Evolutionary conservation across 768 basidiomycete genomes (phyloP), one percentile per base, ranked within the genome.

Genomic region (Phylloporus arenicola): DNA sequence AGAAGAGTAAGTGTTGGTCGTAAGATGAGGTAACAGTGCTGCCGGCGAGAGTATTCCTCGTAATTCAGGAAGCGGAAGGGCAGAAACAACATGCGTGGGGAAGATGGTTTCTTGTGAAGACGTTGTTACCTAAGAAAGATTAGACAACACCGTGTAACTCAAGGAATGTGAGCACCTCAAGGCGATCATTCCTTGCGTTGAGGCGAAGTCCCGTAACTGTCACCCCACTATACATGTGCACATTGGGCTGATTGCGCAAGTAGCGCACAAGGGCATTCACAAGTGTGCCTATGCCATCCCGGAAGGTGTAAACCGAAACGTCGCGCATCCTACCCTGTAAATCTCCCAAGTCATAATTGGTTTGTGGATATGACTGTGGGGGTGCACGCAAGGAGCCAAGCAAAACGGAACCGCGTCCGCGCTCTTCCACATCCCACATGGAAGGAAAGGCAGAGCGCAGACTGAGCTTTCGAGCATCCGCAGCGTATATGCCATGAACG

Each of bases 401-500:
- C 0, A 92, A 63, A 33, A 95, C 72, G 43, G 86, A 86, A 0
- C 92, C 92, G 14, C 72, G 63, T 3, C 87, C 84, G 19, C 73
- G 65, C 45, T 82, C 75, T 61, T 86, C 90, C 0, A 83, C 75
- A 1, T 84, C 77, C 78, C 82, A 87, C 47, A 96, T 56, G 3
- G 73, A 70, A 0, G 89, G 86, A 60, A 96, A 91, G 1, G 90
- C 80, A 2, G 91, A 77, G 3, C 84, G 79, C 3, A 92, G 73
- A 51, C 88, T 90, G 16, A 98, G 68, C 35, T 71, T 59, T 3
- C 87, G 71, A 2, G 92, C 80, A 59, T 95, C 92, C 0, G 91
- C 81, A 1, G 92, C 92, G 63, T 97, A 97, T 48, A 98, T 88
- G 0, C 95, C 95, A 60, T 96, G 94, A 1, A 92, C 81, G 51